phyloP scores from a whole-genome alignment of 768 basidiomycete species.

The Boletales sp. region DNA sequence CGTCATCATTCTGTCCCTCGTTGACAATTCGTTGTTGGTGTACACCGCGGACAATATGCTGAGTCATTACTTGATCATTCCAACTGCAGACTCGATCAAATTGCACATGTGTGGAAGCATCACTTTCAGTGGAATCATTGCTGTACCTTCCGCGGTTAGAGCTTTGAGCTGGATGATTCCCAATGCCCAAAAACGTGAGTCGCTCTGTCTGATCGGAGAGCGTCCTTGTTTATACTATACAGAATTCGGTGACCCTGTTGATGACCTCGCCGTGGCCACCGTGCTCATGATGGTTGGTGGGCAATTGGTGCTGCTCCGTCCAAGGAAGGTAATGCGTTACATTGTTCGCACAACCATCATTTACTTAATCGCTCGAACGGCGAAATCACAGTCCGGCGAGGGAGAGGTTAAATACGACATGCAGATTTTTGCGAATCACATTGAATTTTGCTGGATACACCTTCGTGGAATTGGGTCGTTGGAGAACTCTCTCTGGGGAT shows the following conservation, averaged over 20 bases:
- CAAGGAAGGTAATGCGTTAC: slow-evolving; percentile 63
- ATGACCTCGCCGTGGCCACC: slow-evolving; percentile 90
- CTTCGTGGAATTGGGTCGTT: slow-evolving; percentile 87
- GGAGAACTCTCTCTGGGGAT: slow-evolving; percentile 98
- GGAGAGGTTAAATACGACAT: slow-evolving; percentile 96
- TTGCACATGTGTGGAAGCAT: slow-evolving; percentile 93
- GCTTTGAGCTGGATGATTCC: slow-evolving; percentile 98
- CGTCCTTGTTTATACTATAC: slow-evolving; percentile 10
- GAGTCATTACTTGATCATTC: slow-evolving; percentile 87
- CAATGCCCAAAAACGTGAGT: slow-evolving; percentile 83
- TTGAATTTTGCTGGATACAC: slow-evolving; percentile 99
- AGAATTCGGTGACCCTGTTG: slow-evolving; percentile 93
- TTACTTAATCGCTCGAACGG: neutral
- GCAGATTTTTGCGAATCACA: slow-evolving; percentile 94
- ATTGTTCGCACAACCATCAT: neutral
- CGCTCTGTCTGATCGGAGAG: neutral
- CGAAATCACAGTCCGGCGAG: slow-evolving; percentile 56
- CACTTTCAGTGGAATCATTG: slow-evolving; percentile 87
- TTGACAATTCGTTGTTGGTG: slow-evolving; percentile 92
- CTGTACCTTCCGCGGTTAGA: slow-evolving; percentile 76
- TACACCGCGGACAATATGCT: slow-evolving; percentile 94
- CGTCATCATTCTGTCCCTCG: slow-evolving; percentile 82
- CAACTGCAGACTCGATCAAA: slow-evolving; percentile 77
- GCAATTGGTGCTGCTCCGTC: slow-evolving; percentile 82
- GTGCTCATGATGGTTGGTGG: slow-evolving; percentile 95